These are phyloP conservation scores for Vaccinium macrocarpon DNA, from an alignment of 148 eudicot genomes.

Conservation along the genomic window DNA sequence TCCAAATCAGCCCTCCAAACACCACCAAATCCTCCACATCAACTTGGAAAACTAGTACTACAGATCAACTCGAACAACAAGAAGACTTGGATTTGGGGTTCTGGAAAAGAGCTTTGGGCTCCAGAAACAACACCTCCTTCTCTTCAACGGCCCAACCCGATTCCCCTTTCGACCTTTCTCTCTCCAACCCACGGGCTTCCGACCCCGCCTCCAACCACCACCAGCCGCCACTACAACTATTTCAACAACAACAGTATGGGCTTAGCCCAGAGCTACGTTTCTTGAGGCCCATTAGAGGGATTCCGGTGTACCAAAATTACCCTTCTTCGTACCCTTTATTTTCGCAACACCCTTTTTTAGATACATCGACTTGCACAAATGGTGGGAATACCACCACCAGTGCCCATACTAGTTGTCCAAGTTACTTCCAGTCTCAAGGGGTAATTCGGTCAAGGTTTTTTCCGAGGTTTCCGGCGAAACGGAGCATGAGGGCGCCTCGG, in stretches of 20 bases:
- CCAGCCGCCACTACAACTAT: conserved; percentile 17
- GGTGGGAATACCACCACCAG: background rate
- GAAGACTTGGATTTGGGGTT: conserved; percentile 46
- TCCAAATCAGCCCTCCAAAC: conserved; percentile 91
- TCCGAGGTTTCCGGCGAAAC: conserved; percentile 71
- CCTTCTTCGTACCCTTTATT: conserved; percentile 41
- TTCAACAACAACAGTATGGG: conserved; percentile 24
- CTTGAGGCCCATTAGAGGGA: conserved; percentile 80
- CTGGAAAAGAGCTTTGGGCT: conserved; percentile 56
- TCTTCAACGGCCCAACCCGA: conserved; percentile 21
- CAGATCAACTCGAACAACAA: conserved; percentile 32
- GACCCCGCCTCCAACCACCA: background rate
- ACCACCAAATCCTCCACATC: conserved; percentile 45
- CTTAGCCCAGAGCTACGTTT: conserved; percentile 39
- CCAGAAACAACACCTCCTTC: conserved; percentile 6
- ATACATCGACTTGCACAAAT: conserved; percentile 13
- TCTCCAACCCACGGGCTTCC: conserved; percentile 20
- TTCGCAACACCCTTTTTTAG: conserved; percentile 14
- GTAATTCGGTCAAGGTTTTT: conserved; percentile 60
- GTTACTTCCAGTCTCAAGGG: conserved; percentile 33
- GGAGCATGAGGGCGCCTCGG: conserved; percentile 93
- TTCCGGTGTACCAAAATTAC: conserved; percentile 77
- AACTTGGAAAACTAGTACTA: conserved; percentile 21
- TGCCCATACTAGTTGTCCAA: background rate
- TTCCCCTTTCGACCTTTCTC: conserved; percentile 31